Conservation (phyloP, 208 protist genomes). For the Leishmania turanica region DNA sequence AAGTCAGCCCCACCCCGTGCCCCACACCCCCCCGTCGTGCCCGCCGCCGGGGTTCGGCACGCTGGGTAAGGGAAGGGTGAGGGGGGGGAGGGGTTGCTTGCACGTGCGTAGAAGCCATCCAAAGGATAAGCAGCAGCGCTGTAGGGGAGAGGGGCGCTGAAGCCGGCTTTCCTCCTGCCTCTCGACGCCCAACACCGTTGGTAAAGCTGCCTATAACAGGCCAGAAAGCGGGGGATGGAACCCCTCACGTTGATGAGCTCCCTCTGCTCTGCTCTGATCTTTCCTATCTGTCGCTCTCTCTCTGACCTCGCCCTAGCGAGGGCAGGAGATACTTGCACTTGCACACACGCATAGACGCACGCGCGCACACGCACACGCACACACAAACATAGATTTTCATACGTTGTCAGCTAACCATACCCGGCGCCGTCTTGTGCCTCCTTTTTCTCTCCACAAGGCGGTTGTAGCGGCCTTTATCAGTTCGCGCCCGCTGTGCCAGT, state of each 20-base stretch:
- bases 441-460: background rate
- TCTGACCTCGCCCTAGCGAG: background rate
- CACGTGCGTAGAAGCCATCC: background rate
- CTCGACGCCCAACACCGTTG: background rate
- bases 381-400: background rate
- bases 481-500: background rate
- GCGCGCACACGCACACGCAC: background rate
- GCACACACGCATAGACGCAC: background rate
- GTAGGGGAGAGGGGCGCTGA: background rate
- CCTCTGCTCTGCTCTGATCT: too few relatives aligned
- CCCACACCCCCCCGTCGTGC: background rate
- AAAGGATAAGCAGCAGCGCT: background rate
- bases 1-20: background rate
- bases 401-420: background rate
- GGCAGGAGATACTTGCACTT: background rate
- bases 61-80: background rate
- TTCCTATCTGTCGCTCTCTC: background rate
- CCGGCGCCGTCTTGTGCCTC: background rate
- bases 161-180: background rate
- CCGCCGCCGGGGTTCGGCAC: too few relatives aligned
- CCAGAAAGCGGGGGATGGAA: background rate
- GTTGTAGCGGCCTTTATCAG: background rate
- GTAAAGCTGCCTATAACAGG: background rate
- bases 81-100: background rate
- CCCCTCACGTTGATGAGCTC: too few relatives aligned